Evolutionary conservation across 208 protist species (phyloP).

Genomic region (Leishmania amazonensis): DNA sequence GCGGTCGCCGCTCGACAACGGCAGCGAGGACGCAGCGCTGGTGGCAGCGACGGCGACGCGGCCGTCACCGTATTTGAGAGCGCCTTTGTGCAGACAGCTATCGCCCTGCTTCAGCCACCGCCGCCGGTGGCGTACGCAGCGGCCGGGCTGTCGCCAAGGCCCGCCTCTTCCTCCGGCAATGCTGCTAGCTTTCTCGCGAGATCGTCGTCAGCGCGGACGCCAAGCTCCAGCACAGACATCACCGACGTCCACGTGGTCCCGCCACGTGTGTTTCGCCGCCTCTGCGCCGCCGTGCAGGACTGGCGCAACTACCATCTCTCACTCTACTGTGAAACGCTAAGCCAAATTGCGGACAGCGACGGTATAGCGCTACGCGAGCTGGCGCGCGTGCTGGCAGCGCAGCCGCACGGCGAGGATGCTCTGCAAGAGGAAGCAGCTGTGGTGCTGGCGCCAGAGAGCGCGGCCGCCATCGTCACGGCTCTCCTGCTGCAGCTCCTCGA

Average conservation of each 20-base stretch:
- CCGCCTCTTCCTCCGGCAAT: neutral
- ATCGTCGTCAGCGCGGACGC: neutral
- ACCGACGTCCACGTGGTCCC: neutral
- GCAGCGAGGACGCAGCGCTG: neutral
- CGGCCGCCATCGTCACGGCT: conserved; percentile 50
- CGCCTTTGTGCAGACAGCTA: conserved; percentile 13
- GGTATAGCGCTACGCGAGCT: conserved; percentile 36
- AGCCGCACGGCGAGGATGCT: conserved; percentile 2
- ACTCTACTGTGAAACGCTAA: conserved; percentile 57
- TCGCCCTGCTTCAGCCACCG: conserved; percentile 14
- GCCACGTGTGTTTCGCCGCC: neutral
- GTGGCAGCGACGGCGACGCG: neutral
- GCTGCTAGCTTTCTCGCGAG: neutral
- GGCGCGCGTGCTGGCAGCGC: neutral
- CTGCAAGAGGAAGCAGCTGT: conserved; percentile 13
- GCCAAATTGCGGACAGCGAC: conserved; percentile 16
- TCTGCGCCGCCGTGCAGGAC: conserved; percentile 16
- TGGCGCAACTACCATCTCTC: conserved; percentile 72
- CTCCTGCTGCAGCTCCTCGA: conserved; percentile 36
- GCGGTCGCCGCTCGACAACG: conserved; percentile 12
- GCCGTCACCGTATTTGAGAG: neutral
- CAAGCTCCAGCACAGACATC: conserved; percentile 2
- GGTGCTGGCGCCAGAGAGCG: conserved; percentile 59
- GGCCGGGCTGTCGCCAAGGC: neutral
- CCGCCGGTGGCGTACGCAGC: conserved; percentile 5